Conservation (phyloP, 2,329 filamentous ascomycete genomes). For the Apiospora pterosperma region DNA sequence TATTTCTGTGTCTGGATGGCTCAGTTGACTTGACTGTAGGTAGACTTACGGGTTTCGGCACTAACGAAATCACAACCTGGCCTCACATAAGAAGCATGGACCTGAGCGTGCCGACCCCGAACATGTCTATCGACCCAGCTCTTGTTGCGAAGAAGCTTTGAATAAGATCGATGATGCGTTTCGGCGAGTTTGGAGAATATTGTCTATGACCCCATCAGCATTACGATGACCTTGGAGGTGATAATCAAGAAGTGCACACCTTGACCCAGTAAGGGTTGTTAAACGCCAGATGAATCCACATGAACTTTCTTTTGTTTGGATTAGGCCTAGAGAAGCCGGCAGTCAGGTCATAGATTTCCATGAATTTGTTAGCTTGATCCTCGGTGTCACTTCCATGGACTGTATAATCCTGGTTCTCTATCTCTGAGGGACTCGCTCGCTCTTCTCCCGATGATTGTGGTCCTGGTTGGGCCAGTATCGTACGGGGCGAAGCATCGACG, state of each 20-base stretch:
- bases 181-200: conserved; percentile 42
- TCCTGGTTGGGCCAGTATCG: not conserved
- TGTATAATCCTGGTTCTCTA: not conserved
- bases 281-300: conserved; percentile 56
- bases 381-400: not conserved
- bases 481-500: conserved; percentile 20
- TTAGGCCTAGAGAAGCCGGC: conserved; percentile 39
- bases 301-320: conserved; percentile 43
- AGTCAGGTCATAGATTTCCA: conserved; percentile 26
- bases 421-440: not conserved
- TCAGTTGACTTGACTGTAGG: too few species aligned
- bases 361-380: conserved; percentile 11
- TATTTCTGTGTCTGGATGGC: not conserved
- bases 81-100: conserved; percentile 47
- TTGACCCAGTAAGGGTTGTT: conserved; percentile 58
- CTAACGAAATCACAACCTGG: conserved; percentile 46
- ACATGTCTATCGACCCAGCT: conserved; percentile 48
- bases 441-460: not conserved
- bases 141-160: conserved; percentile 41
- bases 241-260: conserved; percentile 30
- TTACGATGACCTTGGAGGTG: conserved; percentile 14
- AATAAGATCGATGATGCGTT: conserved; percentile 37
- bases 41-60: conserved; percentile 26
- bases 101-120: conserved; percentile 44
- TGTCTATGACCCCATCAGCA: conserved; percentile 20